phyloP scores from a whole-genome alignment of 2,329 filamentous ascomycete species.

The Diaporthe sp. region DNA sequence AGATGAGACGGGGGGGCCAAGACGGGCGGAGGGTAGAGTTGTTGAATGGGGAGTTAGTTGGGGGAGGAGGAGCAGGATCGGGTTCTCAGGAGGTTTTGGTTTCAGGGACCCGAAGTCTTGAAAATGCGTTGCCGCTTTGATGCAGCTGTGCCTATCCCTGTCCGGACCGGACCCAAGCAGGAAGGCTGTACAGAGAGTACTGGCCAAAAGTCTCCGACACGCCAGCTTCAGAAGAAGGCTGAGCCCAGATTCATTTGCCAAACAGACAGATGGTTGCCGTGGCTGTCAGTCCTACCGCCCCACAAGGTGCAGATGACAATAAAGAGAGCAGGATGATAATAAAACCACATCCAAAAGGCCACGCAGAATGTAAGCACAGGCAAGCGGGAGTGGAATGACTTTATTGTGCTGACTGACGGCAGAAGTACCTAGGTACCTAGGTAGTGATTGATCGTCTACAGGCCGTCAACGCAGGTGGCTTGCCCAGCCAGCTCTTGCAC shows the following conservation, averaged over 20 bases:
- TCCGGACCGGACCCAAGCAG: background rate
- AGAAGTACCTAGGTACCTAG: too few species aligned
- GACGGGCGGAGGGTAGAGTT: slow-evolving; percentile 11
- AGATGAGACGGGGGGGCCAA: background rate
- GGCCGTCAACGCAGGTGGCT: background rate
- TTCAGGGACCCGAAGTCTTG: slow-evolving; percentile 25
- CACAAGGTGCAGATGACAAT: slow-evolving; percentile 18
- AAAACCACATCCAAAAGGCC: background rate
- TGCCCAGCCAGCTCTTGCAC: background rate
- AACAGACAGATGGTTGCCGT: background rate
- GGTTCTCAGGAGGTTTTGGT: slow-evolving; percentile 16
- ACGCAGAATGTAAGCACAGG: background rate
- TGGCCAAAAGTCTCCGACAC: background rate
- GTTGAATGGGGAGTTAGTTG: slow-evolving; percentile 9
- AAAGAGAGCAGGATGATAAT: background rate
- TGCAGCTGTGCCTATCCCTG: slow-evolving; percentile 22
- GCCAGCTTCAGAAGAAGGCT: slow-evolving; percentile 12
- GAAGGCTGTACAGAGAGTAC: background rate
- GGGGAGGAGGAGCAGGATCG: background rate
- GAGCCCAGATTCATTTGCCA: slow-evolving; percentile 14
- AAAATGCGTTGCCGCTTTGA: slow-evolving; percentile 27
- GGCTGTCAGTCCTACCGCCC: background rate
- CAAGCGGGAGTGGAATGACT: background rate
- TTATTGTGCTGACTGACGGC: background rate
- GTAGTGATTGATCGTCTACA: background rate